Evolutionary conservation across 2,329 filamentous ascomycete genomes (phyloP).

Genomic region (Epichloe bromicola): DNA sequence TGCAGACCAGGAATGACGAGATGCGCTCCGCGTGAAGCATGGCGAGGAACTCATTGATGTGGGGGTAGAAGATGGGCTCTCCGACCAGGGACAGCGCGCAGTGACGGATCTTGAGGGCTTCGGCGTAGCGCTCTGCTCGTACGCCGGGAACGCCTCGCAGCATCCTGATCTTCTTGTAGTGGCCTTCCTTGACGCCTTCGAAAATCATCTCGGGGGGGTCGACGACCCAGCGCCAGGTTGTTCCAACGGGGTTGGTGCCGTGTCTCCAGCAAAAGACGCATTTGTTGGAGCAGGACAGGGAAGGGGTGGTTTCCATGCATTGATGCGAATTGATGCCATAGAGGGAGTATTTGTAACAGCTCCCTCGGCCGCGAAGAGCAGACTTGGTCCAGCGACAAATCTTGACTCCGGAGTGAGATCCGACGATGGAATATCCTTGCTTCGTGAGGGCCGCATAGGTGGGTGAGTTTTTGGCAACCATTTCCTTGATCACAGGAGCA

Average conservation of each 20-base stretch:
- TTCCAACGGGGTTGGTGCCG: constrained; percentile 92
- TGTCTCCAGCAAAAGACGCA: constrained; percentile 99
- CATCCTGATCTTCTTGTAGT: constrained; percentile 98
- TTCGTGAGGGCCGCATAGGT: constrained; percentile 85
- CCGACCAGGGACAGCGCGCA: constrained; percentile 87
- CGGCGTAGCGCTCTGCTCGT: constrained; percentile 77
- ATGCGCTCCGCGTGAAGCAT: constrained; percentile 80
- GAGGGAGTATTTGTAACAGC: constrained; percentile 96
- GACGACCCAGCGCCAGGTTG: constrained; percentile 92
- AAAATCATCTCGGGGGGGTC: constrained; percentile 88
- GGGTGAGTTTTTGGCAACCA: constrained; percentile 85
- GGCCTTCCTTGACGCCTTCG: constrained; percentile 74
- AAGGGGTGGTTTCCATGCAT: constrained; percentile 93
- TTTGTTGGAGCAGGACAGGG: constrained; percentile 92
- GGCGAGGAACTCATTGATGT: constrained; percentile 82
- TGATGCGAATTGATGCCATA: constrained; percentile 94
- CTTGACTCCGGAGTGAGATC: constrained; percentile 90
- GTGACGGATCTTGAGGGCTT: constrained; percentile 86
- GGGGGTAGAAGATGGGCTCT: constrained; percentile 96
- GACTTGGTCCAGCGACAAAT: constrained; percentile 99
- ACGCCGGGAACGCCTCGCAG: constrained; percentile 88
- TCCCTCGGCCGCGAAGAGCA: constrained; percentile 80
- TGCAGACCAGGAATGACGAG: constrained; percentile 91
- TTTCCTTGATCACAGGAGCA: constrained; percentile 56
- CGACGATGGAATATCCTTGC: constrained; percentile 91